Conservation (phyloP, 1,139 yeast genomes). For the Keqinozyma sinolaborantium region DNA sequence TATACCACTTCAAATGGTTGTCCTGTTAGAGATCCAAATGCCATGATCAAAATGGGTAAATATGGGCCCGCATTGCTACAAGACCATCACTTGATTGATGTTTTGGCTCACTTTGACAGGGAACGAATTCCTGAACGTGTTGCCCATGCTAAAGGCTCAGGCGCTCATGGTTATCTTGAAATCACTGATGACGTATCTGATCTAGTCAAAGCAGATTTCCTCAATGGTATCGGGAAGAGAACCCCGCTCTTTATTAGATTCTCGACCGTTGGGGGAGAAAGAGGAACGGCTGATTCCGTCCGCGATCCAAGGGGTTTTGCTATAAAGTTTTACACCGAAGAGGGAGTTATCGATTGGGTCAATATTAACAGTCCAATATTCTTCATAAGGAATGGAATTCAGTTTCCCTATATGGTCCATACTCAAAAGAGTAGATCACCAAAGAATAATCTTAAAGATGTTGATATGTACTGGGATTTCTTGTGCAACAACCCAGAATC, state of each 20-base stretch:
- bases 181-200: conserved; percentile 76
- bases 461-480: conserved; percentile 66
- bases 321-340: conserved; percentile 73
- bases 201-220: conserved; percentile 58
- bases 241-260: conserved; percentile 66
- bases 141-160: conserved; percentile 83
- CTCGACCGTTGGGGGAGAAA: conserved; percentile 82
- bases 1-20: conserved; percentile 65
- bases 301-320: conserved; percentile 85
- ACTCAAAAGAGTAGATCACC: conserved; percentile 74
- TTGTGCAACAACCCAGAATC: conserved; percentile 53
- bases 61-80: conserved; percentile 69
- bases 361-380: conserved; percentile 82
- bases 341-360: conserved; percentile 78
- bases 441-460: conserved; percentile 69
- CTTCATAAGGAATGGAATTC: conserved; percentile 74
- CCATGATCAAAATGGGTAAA: conserved; percentile 63
- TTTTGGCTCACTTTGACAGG: conserved; percentile 72
- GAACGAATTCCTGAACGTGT: conserved; percentile 82
- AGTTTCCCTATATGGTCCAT: conserved; percentile 81
- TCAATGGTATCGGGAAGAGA: conserved; percentile 64
- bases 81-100: conserved; percentile 68
- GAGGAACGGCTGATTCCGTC: conserved; percentile 73
- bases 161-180: conserved; percentile 71
- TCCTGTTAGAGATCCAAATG: conserved; percentile 57